A percentile compares a stretch with the other conserved stretches of the same genome.
Evolutionary conservation across 2,329 filamentous ascomycete species (phyloP).

Genomic region (Talaromyces sp.): DNA sequence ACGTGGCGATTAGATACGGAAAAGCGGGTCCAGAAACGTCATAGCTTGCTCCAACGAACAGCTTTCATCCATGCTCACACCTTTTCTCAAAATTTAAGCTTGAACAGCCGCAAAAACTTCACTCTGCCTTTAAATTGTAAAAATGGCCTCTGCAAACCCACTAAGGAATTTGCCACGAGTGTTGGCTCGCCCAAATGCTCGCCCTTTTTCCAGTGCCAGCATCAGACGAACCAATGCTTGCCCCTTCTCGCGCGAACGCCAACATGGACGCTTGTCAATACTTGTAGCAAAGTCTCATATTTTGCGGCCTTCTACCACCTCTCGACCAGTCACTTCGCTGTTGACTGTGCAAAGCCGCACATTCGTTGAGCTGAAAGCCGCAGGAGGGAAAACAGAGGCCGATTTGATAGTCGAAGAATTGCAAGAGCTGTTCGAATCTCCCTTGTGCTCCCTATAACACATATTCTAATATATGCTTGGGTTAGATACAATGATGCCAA

Average conservation of each 20-base stretch:
- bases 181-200: not conserved
- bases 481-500: constrained; percentile 39
- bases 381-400: constrained; percentile 22
- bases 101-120: not conserved
- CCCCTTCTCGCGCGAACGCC: not conserved
- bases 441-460: too few species aligned
- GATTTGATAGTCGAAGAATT: constrained; percentile 34
- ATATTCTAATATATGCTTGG: too few species aligned
- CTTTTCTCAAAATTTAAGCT: not conserved
- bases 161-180: not conserved
- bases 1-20: not conserved
- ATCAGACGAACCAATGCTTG: not conserved
- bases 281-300: not conserved
- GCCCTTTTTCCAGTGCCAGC: not conserved
- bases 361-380: constrained; percentile 5
- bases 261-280: not conserved
- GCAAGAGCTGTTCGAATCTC: constrained; percentile 26
- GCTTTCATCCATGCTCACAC: not conserved
- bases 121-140: not conserved
- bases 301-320: not conserved
- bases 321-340: not conserved
- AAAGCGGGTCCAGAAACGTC: not conserved
- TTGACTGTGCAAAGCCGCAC: not conserved
- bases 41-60: not conserved
- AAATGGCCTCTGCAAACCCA: not conserved